A percentile compares a stretch with the other conserved stretches of the same genome.
phyloP scores from a whole-genome alignment of 2,329 filamentous ascomycete species.

The Botrytis medusae region DNA sequence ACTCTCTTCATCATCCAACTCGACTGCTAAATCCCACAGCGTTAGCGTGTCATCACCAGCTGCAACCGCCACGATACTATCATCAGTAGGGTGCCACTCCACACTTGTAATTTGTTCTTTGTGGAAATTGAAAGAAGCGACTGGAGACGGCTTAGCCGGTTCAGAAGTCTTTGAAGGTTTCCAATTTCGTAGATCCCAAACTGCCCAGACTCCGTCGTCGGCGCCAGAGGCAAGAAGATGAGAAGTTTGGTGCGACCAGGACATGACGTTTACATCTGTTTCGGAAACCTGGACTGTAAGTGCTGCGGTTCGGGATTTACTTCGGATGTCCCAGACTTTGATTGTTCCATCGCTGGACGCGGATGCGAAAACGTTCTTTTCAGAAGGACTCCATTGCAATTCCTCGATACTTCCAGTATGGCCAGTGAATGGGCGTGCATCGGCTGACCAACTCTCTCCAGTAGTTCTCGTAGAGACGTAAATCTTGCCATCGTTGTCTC shows the following conservation, averaged over 20 bases:
- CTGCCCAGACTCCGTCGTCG: slow-evolving; percentile 90
- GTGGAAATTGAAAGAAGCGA: slow-evolving; percentile 95
- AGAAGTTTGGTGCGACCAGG: slow-evolving; percentile 85
- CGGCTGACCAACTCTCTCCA: slow-evolving; percentile 85
- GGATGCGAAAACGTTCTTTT: slow-evolving; percentile 91
- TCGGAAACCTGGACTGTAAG: slow-evolving; percentile 81
- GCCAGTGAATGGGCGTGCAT: slow-evolving; percentile 78
- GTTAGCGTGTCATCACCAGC: slow-evolving; percentile 93
- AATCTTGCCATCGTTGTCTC: slow-evolving; percentile 87
- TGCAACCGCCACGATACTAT: slow-evolving; percentile 90
- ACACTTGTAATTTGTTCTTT: slow-evolving; percentile 94
- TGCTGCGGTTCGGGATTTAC: slow-evolving; percentile 84
- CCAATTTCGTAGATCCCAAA: slow-evolving; percentile 97
- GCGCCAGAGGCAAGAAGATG: slow-evolving; percentile 90
- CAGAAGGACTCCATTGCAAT: slow-evolving; percentile 92
- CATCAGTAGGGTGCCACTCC: slow-evolving; percentile 96
- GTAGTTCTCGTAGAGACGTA: slow-evolving; percentile 84
- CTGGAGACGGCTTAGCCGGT: slow-evolving; percentile 65
- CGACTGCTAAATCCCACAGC: slow-evolving; percentile 94
- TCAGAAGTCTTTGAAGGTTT: slow-evolving; percentile 59
- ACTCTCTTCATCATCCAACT: slow-evolving; percentile 95
- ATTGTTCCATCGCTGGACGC: slow-evolving; percentile 92
- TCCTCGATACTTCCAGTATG: slow-evolving; percentile 89
- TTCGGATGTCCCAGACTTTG: slow-evolving; percentile 92
- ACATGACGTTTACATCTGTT: slow-evolving; percentile 93